phyloP scores from a whole-genome alignment of 495 filamentous ascomycete genomes.

The Penicillium atrosanguineum region DNA sequence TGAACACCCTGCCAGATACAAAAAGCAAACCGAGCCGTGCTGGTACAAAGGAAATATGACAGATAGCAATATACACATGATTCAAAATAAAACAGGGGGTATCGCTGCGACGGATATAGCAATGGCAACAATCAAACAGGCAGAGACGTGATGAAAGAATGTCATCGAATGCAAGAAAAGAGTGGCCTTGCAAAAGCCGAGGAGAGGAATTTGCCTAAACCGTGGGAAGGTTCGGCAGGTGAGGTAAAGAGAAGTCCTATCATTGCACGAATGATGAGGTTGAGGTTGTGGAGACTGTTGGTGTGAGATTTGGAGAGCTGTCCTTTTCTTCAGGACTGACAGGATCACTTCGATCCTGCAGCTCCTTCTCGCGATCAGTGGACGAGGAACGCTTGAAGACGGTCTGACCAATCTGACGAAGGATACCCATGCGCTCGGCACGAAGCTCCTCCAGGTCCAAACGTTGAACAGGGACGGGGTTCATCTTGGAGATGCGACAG shows the following conservation, averaged over 20 bases:
- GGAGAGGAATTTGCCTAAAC: neutral
- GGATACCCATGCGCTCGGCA: conserved; percentile 48
- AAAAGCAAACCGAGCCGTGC: neutral
- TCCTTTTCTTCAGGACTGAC: conserved; percentile 34
- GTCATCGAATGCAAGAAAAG: conserved; percentile 25
- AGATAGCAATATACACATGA: conserved; percentile 12
- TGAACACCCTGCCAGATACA: conserved; percentile 9
- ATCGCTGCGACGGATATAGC: conserved; percentile 25
- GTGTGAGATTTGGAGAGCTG: conserved; percentile 38
- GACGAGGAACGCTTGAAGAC: conserved; percentile 52
- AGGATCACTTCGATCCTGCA: conserved; percentile 34
- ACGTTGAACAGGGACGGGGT: conserved; percentile 48
- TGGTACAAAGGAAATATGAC: conserved; percentile 8
- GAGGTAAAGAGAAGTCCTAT: neutral
- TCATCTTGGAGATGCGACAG: conserved; percentile 73
- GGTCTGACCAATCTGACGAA: conserved; percentile 48
- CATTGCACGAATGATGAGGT: conserved; percentile 32
- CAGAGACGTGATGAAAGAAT: conserved; percentile 17
- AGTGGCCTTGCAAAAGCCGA: neutral
- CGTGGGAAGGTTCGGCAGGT: neutral
- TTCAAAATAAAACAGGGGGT: conserved; percentile 19
- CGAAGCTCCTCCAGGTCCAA: conserved; percentile 47
- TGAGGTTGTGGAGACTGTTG: conserved; percentile 40
- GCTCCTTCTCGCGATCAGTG: conserved; percentile 42
- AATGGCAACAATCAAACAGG: conserved; percentile 18